phyloP scores from a whole-genome alignment of 2,329 filamentous ascomycete genomes.

The Diaporthe ampelina region DNA sequence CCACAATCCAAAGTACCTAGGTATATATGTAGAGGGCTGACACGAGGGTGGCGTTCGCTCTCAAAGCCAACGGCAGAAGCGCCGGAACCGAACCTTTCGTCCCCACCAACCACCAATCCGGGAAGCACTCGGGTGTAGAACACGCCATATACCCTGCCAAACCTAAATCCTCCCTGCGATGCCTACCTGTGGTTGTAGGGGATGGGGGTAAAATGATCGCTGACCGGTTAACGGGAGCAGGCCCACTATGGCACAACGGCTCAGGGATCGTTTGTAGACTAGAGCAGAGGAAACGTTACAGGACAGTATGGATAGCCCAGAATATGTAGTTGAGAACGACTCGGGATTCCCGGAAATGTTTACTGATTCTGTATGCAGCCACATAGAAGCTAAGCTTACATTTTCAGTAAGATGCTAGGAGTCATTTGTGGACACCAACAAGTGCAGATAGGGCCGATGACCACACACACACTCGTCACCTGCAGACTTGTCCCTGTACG shows the following conservation, averaged over 20 bases:
- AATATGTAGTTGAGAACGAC: not conserved
- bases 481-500: not conserved
- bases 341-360: not conserved
- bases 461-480: not conserved
- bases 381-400: not conserved
- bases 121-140: not conserved
- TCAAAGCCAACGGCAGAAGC: not conserved
- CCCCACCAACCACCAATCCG: not conserved
- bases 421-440: not conserved
- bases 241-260: not conserved
- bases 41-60: not conserved
- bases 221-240: not conserved
- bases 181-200: not conserved
- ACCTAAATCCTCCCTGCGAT: not conserved
- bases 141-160: not conserved
- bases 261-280: not conserved
- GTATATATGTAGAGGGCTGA: not conserved
- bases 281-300: not conserved
- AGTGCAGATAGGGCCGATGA: not conserved
- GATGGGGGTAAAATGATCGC: not conserved
- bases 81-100: not conserved
- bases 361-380: not conserved
- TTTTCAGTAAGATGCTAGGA: not conserved
- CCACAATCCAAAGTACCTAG: not conserved
- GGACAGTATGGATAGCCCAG: not conserved